Conservation (phyloP, 805 yeast genomes). For the Metschnikowia cubensis region DNA sequence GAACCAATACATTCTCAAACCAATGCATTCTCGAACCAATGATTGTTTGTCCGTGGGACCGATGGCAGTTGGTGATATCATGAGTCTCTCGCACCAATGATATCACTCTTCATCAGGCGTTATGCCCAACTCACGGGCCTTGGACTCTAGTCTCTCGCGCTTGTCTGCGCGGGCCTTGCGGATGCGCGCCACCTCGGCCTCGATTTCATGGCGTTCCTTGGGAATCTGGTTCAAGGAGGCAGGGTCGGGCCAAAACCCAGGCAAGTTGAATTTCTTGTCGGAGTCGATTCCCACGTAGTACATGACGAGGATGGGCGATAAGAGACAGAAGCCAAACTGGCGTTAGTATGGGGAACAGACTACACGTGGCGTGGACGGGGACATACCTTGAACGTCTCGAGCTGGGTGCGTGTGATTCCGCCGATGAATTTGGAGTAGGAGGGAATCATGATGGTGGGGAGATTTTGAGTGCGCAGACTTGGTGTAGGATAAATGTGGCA, state of each 20-base stretch:
- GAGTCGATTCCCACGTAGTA: conserved; percentile 89
- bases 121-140: conserved; percentile 66
- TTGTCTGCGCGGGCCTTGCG: conserved; percentile 70
- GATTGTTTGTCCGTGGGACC: too few species aligned
- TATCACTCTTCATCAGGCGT: conserved; percentile 29
- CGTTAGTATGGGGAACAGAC: conserved; percentile 6
- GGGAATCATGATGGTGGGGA: conserved; percentile 9
- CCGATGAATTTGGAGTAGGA: conserved; percentile 30
- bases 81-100: too few species aligned
- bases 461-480: neutral
- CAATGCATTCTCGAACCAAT: too few species aligned
- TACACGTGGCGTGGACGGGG: neutral
- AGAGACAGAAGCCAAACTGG: conserved; percentile 75
- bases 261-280: conserved; percentile 81
- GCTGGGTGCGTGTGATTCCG: conserved; percentile 40
- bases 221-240: conserved; percentile 87
- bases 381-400: conserved; percentile 43
- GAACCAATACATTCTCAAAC: too few species aligned
- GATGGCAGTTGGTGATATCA: too few species aligned
- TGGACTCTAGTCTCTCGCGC: conserved; percentile 68
- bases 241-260: conserved; percentile 98
- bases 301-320: conserved; percentile 90
- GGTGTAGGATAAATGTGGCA: neutral
- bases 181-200: conserved; percentile 87
- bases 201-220: conserved; percentile 86